phyloP scores from a whole-genome alignment of 805 yeast genomes.

The Limtongia smithiae region DNA sequence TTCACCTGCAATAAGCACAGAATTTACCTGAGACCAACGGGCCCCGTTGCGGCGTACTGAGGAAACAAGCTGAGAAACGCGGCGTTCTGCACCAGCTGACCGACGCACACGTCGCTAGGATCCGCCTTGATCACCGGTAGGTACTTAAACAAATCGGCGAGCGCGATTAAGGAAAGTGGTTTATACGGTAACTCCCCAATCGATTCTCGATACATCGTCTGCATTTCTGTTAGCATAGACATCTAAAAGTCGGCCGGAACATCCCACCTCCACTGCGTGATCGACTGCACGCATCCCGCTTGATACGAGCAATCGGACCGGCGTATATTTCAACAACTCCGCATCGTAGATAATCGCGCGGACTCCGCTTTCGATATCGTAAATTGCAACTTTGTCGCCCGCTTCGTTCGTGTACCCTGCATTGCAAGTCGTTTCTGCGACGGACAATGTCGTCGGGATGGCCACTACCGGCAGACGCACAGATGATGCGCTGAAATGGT shows the following conservation, averaged over 20 bases:
- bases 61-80: slow-evolving; percentile 5
- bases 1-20: neutral
- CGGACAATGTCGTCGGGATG: slow-evolving; percentile 4
- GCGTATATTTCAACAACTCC: slow-evolving; percentile 5
- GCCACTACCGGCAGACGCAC: neutral
- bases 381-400: neutral
- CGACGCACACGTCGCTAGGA: neutral
- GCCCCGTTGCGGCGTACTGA: neutral
- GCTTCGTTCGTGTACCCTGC: slow-evolving; percentile 6
- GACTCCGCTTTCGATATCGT: neutral
- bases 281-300: slow-evolving; percentile 7
- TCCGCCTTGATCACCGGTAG: slow-evolving; percentile 3
- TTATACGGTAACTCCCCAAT: slow-evolving; percentile 6
- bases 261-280: slow-evolving; percentile 9
- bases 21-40: neutral
- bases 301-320: neutral
- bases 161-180: slow-evolving; percentile 3
- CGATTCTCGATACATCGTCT: neutral
- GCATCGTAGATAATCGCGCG: slow-evolving; percentile 4
- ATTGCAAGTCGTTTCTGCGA: slow-evolving; percentile 7
- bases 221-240: neutral
- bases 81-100: neutral
- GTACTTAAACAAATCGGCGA: neutral
- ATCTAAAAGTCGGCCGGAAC: neutral
- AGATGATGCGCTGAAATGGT: neutral